phyloP scores from a whole-genome alignment of 305 asterid genomes.

The Rubia peregrina region DNA sequence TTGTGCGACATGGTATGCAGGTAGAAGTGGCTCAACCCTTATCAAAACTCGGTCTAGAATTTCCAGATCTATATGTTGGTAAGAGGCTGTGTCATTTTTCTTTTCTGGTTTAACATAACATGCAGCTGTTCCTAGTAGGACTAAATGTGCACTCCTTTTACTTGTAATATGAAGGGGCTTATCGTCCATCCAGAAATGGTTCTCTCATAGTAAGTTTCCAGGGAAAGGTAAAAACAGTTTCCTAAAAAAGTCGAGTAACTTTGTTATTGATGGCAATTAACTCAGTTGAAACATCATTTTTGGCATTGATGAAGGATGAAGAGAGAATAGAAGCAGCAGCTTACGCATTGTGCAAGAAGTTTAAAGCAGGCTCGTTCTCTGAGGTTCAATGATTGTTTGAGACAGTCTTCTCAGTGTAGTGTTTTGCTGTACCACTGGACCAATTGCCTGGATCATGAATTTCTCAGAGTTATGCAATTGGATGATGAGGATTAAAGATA shows the following conservation, averaged over 20 bases:
- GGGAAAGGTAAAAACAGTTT: conserved; percentile 50
- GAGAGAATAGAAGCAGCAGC: conserved; percentile 51
- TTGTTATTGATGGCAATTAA: conserved; percentile 9
- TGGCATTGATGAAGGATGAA: conserved; percentile 42
- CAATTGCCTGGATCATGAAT: not conserved
- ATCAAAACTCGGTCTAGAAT: conserved; percentile 46
- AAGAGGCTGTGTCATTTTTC: conserved; percentile 16
- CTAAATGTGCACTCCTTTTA: conserved; percentile 9
- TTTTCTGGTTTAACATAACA: not conserved
- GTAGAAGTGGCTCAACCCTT: conserved; percentile 74
- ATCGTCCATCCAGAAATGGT: conserved; percentile 64
- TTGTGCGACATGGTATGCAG: conserved; percentile 29
- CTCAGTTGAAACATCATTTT: not conserved
- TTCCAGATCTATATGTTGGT: conserved; percentile 73
- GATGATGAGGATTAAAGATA: not conserved
- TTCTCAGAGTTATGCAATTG: not conserved
- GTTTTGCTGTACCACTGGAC: not conserved
- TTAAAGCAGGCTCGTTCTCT: conserved; percentile 35
- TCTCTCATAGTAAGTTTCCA: conserved; percentile 47
- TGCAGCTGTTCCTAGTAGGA: not conserved
- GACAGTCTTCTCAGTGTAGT: not conserved
- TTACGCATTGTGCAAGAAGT: conserved; percentile 48
- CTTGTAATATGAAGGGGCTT: conserved; percentile 38
- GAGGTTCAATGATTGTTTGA: conserved; percentile 25
- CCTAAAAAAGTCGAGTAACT: not conserved